Conservation (phyloP, 2,329 filamentous ascomycete species). For the Nothophoma quercina region DNA sequence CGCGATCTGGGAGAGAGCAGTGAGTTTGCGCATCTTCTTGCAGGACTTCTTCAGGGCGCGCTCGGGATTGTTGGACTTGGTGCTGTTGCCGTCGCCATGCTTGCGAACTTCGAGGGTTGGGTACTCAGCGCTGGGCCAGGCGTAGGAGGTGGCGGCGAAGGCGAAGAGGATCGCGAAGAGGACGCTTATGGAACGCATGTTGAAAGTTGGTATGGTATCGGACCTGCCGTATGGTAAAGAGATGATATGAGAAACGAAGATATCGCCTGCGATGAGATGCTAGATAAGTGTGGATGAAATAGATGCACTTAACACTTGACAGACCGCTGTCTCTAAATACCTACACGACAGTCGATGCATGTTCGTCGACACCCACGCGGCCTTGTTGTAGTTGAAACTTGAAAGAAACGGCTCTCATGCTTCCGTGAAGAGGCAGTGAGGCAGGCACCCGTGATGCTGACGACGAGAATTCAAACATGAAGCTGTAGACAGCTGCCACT, state of each 20-base stretch:
- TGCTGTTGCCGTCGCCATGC: conserved; percentile 18
- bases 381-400: conserved; percentile 28
- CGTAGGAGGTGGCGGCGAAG: conserved; percentile 29
- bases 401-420: conserved; percentile 21
- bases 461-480: conserved; percentile 1
- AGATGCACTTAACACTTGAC: not conserved
- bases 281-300: not conserved
- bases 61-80: conserved; percentile 13
- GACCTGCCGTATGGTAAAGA: conserved; percentile 20
- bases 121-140: conserved; percentile 22
- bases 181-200: conserved; percentile 29
- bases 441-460: not conserved
- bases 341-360: not conserved
- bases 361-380: conserved; percentile 26
- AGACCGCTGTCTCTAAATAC: not conserved
- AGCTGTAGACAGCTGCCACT: not conserved
- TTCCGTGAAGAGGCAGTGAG: not conserved
- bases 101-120: conserved; percentile 31
- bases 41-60: conserved; percentile 31
- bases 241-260: not conserved
- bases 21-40: conserved; percentile 31
- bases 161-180: conserved; percentile 28
- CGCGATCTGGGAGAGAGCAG: conserved; percentile 32
- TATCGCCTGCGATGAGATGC: conserved; percentile 13
- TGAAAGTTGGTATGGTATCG: conserved; percentile 3